Evolutionary conservation across 1,139 yeast species (phyloP).

Genomic region (Sugiyamaella pinicola): DNA sequence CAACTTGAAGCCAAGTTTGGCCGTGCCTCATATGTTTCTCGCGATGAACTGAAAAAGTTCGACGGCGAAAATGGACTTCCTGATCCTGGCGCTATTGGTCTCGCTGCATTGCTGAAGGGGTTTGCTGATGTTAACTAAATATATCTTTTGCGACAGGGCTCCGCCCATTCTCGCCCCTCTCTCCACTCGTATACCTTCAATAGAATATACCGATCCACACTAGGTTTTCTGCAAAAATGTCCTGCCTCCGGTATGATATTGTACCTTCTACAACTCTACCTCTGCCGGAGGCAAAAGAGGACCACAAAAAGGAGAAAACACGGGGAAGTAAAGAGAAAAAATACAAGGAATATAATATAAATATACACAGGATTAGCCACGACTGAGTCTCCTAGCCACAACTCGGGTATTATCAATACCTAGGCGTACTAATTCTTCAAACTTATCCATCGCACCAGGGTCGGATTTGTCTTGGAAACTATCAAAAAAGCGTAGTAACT

Average conservation of each 20-base stretch:
- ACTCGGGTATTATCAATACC: conserved; percentile 40
- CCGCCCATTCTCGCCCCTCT: too few relatives aligned
- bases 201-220: too few relatives aligned
- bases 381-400: conserved; percentile 29
- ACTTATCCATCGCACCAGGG: conserved; percentile 40
- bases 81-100: conserved; percentile 82
- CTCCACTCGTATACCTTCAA: too few relatives aligned
- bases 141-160: neutral
- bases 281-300: neutral
- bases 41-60: conserved; percentile 53
- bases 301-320: neutral
- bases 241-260: too few relatives aligned
- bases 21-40: conserved; percentile 84
- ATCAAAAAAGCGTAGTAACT: conserved; percentile 65
- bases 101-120: conserved; percentile 40
- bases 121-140: conserved; percentile 30
- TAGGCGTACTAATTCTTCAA: conserved; percentile 41
- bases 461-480: conserved; percentile 34
- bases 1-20: conserved; percentile 84
- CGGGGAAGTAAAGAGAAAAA: neutral
- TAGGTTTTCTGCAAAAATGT: too few relatives aligned
- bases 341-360: conserved; percentile 8
- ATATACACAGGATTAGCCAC: conserved; percentile 18
- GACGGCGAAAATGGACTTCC: conserved; percentile 58
- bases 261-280: neutral